Evolutionary conservation across 2,329 filamentous ascomycete genomes (phyloP).

Genomic region (Alternaria sp.): DNA sequence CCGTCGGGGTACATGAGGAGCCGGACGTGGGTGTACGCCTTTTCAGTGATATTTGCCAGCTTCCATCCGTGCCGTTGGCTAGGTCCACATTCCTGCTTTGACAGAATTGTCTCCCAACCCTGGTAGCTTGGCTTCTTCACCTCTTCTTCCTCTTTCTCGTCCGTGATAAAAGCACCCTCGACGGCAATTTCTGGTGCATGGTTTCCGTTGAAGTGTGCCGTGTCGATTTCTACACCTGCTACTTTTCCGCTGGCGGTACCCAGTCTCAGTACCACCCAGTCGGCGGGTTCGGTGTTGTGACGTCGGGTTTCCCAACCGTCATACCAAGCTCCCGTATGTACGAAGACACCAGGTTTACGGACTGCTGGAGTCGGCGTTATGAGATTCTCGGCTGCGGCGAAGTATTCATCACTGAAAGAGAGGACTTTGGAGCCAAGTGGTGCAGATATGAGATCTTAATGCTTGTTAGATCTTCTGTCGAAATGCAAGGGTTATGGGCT

Average conservation of each 20-base stretch:
- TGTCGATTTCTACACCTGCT: conserved; percentile 78
- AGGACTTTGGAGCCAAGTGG: conserved; percentile 60
- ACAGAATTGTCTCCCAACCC: conserved; percentile 74
- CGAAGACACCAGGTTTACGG: conserved; percentile 63
- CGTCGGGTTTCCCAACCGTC: conserved; percentile 69
- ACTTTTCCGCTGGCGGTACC: conserved; percentile 73
- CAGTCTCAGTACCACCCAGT: conserved; percentile 66
- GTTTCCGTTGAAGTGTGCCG: conserved; percentile 81
- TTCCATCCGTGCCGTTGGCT: conserved; percentile 76
- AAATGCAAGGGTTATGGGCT: background rate
- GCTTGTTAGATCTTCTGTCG: background rate
- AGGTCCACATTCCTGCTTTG: conserved; percentile 74
- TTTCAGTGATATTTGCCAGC: conserved; percentile 61
- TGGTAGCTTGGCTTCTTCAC: conserved; percentile 54
- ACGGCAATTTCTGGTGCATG: conserved; percentile 81
- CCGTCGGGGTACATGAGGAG: conserved; percentile 87
- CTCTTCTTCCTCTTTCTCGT: conserved; percentile 64
- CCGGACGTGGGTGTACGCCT: conserved; percentile 78
- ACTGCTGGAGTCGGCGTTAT: conserved; percentile 63
- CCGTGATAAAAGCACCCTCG: conserved; percentile 70
- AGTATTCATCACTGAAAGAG: conserved; percentile 66
- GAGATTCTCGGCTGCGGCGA: conserved; percentile 65
- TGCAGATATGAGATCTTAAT: conserved; percentile 59
- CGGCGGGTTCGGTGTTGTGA: conserved; percentile 63
- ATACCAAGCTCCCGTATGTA: conserved; percentile 67